A percentile compares a stretch with the other conserved stretches of the same genome.
These are phyloP conservation scores for Phytophthora citricola DNA, from an alignment of 352 stramenopile species.

Conservation along the genomic window DNA sequence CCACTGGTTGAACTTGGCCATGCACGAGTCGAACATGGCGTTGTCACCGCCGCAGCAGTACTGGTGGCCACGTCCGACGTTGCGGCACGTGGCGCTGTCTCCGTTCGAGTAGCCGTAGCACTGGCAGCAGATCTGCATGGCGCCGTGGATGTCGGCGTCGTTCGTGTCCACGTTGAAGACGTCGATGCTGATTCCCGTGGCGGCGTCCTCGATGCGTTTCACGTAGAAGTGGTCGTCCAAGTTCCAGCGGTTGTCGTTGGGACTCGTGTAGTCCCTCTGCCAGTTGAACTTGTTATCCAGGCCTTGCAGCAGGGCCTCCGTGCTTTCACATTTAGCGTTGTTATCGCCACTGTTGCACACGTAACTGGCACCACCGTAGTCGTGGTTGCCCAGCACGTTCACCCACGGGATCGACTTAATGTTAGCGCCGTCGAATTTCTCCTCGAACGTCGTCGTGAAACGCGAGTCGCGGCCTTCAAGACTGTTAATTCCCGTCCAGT, in stretches of 20 bases:
- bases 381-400: conserved; percentile 31
- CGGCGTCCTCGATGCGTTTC: conserved; percentile 4
- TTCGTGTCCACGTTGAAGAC: conserved; percentile 26
- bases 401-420: conserved; percentile 20
- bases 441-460: conserved; percentile 27
- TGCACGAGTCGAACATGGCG: conserved; percentile 18
- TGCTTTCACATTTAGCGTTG: conserved; percentile 9
- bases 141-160: conserved; percentile 11
- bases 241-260: conserved; percentile 18
- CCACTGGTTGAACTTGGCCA: conserved; percentile 17
- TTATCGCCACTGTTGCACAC: conserved; percentile 19
- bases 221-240: conserved; percentile 11
- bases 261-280: conserved; percentile 14
- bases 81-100: background rate
- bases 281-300: conserved; percentile 26
- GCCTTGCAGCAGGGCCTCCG: conserved; percentile 5
- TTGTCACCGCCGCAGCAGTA: conserved; percentile 19
- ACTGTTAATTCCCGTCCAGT: conserved; percentile 35
- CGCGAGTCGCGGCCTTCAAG: conserved; percentile 14
- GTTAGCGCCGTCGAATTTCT: conserved; percentile 22
- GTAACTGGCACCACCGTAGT: conserved; percentile 29
- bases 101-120: conserved; percentile 24
- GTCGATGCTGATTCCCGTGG: conserved; percentile 5
- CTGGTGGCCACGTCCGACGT: conserved; percentile 9
- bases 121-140: conserved; percentile 16